Evolutionary conservation across 2,329 filamentous ascomycete species (phyloP), one percentile per base, ranked within the genome.

Genomic region (Ceratocystis papillata): DNA sequence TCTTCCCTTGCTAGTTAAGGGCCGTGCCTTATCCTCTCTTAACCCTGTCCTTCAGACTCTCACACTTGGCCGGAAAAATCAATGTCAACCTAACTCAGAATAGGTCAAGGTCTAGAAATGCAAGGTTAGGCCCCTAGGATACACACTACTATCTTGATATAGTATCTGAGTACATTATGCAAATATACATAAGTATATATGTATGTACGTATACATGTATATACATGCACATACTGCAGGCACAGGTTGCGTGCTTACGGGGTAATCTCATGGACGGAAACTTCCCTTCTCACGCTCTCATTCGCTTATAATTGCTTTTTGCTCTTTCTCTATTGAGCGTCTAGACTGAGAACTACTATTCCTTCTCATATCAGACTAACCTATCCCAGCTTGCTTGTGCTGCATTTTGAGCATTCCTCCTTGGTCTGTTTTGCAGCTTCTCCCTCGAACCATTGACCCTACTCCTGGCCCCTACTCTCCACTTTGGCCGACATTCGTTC

Each of bases 341-440:
- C 28, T 37, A 59, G 5, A 37, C 17, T 20, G 15, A 59, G 55
- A 8, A 59, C 55, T 37, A 37, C n/a, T 3, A 59, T 10, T 59
- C 55, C 55, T 59, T 59, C 55, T 59, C 55, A 59, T 10, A 59
- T 20, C 55, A 59, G 12, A 37, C 55, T 59, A 37, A 33, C 55
- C 28, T 37, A 37, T 59, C 55, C 28, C 55, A 37, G 55, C 55
- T 20, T 59, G 25, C 17, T 37, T 37, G 25, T 59, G 25, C 17
- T 50, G 12, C 12, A 4, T 59, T 59, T 59, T 20, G 55, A 8
- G 33, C 25, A 6, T 59, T 59, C 55, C 55, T 59, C 30, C 55
- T 59, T 30, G 37, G 17, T 20, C 55, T 59, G 28, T 37, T 59
- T 59, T 59, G 55, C 28, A 33, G 55, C 12, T 59, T 59, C 48